Evolutionary conservation across 441 rosid species (phyloP).

Genomic region (Aquilaria agallochum): DNA sequence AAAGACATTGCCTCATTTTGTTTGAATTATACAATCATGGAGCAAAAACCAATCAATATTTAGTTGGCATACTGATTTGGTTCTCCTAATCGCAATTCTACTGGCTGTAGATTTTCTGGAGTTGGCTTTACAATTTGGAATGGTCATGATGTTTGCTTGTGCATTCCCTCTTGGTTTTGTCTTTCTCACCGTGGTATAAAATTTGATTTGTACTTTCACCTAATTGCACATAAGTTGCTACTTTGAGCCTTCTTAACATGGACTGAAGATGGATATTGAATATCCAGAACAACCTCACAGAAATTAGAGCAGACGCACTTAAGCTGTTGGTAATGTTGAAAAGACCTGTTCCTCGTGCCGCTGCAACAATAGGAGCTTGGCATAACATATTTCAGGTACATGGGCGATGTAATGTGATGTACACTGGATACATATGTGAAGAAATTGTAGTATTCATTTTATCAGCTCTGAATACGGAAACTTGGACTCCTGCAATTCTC

Average conservation of each 20-base stretch:
- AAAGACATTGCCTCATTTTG: not conserved
- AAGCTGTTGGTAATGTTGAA: constrained; percentile 70
- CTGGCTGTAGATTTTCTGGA: constrained; percentile 62
- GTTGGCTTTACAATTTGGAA: constrained; percentile 90
- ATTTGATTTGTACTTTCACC: constrained; percentile 10
- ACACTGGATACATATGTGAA: too few relatives aligned
- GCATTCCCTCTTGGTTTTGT: constrained; percentile 90
- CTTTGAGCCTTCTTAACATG: not conserved
- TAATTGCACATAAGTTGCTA: constrained; percentile 1
- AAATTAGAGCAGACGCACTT: constrained; percentile 83
- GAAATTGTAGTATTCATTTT: too few relatives aligned
- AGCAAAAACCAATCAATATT: not conserved
- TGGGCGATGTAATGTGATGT: not conserved
- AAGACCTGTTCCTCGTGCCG: constrained; percentile 84
- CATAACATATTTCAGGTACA: constrained; percentile 89
- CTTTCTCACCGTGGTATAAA: constrained; percentile 68
- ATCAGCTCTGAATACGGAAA: too few relatives aligned
- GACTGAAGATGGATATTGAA: constrained; percentile 18
- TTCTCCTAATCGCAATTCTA: not conserved
- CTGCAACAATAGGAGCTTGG: constrained; percentile 93
- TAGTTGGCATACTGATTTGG: not conserved
- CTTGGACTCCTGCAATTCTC: too few relatives aligned
- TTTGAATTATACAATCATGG: too few relatives aligned
- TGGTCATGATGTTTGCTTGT: constrained; percentile 98
- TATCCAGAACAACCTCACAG: constrained; percentile 69